phyloP scores from a whole-genome alignment of 305 asterid genomes.

The Fraxinus ornus region DNA sequence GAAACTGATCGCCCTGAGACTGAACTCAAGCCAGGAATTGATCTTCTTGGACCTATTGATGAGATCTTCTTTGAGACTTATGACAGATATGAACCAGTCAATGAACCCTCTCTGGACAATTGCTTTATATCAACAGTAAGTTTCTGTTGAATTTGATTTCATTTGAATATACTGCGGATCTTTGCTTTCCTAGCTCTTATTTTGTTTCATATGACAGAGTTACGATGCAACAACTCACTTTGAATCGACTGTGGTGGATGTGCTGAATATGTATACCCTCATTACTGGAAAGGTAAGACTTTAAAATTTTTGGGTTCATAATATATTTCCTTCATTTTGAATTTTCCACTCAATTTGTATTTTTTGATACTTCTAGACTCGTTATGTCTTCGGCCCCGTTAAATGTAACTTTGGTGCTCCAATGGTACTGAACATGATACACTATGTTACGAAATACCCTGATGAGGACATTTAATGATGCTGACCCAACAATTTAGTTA shows the following conservation, averaged over 20 bases:
- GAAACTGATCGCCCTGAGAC: conserved; percentile 85
- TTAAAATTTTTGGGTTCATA: not conserved
- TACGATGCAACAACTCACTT: conserved; percentile 97
- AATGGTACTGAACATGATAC: too few species aligned
- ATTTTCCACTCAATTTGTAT: not conserved
- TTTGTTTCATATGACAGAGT: conserved; percentile 55
- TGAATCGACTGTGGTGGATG: conserved; percentile 91
- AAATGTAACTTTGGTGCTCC: not conserved
- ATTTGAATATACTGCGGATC: conserved; percentile 9
- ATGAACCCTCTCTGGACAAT: conserved; percentile 80
- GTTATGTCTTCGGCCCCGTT: not conserved
- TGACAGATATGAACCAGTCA: conserved; percentile 74
- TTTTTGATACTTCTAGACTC: not conserved
- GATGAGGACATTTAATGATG: not conserved
- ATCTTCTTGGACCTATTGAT: conserved; percentile 94
- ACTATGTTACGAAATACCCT: too few species aligned
- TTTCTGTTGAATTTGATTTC: conserved; percentile 20
- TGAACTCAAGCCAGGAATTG: conserved; percentile 88
- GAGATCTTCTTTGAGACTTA: conserved; percentile 88
- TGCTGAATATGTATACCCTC: conserved; percentile 81
- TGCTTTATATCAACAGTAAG: conserved; percentile 90
- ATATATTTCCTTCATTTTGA: not conserved
- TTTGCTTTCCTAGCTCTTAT: conserved; percentile 18
- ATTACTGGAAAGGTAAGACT: conserved; percentile 90
- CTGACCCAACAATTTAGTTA: not conserved